phyloP scores from a whole-genome alignment of 2,329 filamentous ascomycete genomes.

The Talaromyces albobiverticillius region DNA sequence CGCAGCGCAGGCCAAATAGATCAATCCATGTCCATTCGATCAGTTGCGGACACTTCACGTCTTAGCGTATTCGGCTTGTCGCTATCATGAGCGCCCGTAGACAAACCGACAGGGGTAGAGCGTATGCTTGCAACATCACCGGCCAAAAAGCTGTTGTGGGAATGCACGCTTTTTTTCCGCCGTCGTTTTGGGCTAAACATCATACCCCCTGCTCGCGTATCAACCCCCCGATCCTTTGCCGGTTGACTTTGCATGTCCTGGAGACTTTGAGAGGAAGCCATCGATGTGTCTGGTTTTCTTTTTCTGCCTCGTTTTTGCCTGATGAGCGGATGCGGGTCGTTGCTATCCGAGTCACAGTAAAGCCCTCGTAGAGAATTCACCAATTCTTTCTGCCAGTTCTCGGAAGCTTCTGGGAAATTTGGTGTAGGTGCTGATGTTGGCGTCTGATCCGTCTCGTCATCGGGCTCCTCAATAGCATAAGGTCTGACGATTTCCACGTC shows the following conservation, averaged over 20 bases:
- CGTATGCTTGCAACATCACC: conserved; percentile 19
- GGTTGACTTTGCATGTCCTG: background rate
- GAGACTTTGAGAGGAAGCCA: conserved; percentile 1
- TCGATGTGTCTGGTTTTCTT: conserved; percentile 28
- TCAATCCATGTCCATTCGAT: conserved; percentile 37
- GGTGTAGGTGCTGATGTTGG: conserved; percentile 16
- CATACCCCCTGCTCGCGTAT: background rate
- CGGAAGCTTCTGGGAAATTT: conserved; percentile 23
- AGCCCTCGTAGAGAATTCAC: conserved; percentile 32
- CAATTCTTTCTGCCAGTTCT: conserved; percentile 33
- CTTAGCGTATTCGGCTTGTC: conserved; percentile 6
- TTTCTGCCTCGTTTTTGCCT: conserved; percentile 30
- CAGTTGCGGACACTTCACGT: conserved; percentile 17
- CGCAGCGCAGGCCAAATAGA: background rate
- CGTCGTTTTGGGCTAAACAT: conserved; percentile 24
- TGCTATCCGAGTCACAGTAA: conserved; percentile 26
- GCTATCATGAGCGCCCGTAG: conserved; percentile 20
- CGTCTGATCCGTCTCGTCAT: conserved; percentile 23
- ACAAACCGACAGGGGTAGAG: conserved; percentile 22
- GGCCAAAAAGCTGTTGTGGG: conserved; percentile 14
- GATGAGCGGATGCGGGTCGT: conserved; percentile 6
- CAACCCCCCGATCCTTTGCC: conserved; percentile 4
- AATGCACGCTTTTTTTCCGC: conserved; percentile 23
- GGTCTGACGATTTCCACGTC: conserved; percentile 34
- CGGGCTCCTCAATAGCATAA: conserved; percentile 38